Conservation (phyloP, 2,329 filamentous ascomycete species). For the Achaetomium macrosporum region DNA sequence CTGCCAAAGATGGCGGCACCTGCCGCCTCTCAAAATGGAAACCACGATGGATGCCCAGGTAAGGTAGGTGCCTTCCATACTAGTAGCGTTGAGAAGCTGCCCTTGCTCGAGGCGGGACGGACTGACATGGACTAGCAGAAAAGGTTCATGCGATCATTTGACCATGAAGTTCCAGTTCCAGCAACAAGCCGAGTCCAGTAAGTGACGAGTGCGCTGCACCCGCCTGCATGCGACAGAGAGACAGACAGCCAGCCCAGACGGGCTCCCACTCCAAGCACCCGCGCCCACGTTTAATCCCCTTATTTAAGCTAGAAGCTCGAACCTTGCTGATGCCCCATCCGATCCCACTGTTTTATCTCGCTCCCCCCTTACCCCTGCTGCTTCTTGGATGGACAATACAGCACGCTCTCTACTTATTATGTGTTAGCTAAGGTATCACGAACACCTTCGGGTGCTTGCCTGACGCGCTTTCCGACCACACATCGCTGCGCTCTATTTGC, state of each 20-base stretch:
- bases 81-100: neutral
- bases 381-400: too few relatives aligned
- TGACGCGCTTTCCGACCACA: neutral
- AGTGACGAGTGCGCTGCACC: neutral
- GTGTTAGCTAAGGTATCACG: neutral
- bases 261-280: neutral
- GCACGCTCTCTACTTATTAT: neutral
- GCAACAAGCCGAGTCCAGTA: slow-evolving; percentile 1
- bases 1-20: neutral
- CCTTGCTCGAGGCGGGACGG: neutral
- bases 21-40: neutral
- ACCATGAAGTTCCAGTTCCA: neutral
- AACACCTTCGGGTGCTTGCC: neutral
- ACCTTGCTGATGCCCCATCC: neutral
- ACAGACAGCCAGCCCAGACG: too few relatives aligned
- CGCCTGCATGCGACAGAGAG: neutral
- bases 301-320: neutral
- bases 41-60: neutral
- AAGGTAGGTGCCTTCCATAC: too few relatives aligned
- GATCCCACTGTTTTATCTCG: neutral
- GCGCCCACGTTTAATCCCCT: neutral
- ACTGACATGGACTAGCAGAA: neutral
- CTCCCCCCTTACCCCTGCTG: neutral
- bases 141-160: neutral
- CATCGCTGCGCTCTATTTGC: neutral